Evolutionary conservation across 1,284 basidiomycete genomes (phyloP), one percentile per base, ranked within the genome.

Genomic region (Mycena citricolor): DNA sequence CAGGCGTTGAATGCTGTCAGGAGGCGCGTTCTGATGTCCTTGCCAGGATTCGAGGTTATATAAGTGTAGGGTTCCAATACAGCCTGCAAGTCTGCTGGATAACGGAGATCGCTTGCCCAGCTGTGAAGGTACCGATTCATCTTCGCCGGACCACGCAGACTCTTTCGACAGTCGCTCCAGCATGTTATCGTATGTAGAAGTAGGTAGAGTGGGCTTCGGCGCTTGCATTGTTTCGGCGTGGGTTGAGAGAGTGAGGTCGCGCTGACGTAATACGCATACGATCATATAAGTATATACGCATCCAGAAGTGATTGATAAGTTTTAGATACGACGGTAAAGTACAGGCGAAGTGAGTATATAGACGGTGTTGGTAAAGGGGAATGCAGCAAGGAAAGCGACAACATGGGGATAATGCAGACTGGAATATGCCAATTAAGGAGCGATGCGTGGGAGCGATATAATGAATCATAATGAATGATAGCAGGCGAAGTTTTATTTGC

Each of bases 1-100:
- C 97, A 99, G 2, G 70, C 46, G 57, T 99, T 95, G 79, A 99
- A 99, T 0, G 95, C 94, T 42, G 87, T 88, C 49, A 97, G 94
- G 61, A 99, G 79, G 52, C 86, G 78, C 0, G 84, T 75, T 11
- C 97, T 84, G 49, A 99, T 87, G 55, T 98, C 95, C 64, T 99
- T 98, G 14, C 97, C 97, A 0, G 91, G 91, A 39, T 85, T 84
- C 0, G 87, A 79, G 14, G 81, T 83, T 33, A 94, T 81, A 64
- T 97, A 97, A 0, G 79, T 79, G 62, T 85, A 99, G 0, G 97
- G 94, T 63, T 99, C 95, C 3, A 94, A 73, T 3, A 95, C 67
- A n/a, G 81, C 77, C 69, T 73, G 20, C 13, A 29, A 6, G 17
- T n/a, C 21, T n/a, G 23, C 11, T 22, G 38, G 22, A 32, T 16